These are phyloP conservation scores for Rhodotorula kratochvilovae DNA, from an alignment of 768 basidiomycete genomes.

Conservation along the genomic window DNA sequence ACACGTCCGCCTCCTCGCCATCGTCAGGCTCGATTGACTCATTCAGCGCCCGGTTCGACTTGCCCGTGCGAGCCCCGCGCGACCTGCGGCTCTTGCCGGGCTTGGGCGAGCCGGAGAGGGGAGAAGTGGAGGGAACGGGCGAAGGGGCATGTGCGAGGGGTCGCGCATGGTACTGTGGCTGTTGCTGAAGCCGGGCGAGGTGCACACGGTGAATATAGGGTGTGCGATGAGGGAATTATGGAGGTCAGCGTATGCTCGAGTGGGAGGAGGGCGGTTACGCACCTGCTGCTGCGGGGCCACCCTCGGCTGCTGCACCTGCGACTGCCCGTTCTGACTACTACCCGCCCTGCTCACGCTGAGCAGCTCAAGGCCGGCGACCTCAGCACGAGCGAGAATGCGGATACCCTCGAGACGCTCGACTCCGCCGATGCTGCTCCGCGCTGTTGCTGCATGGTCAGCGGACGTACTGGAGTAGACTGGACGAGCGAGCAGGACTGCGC, in stretches of 20 bases:
- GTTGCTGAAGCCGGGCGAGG: neutral
- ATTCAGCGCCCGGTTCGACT: neutral
- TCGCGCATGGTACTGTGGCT: neutral
- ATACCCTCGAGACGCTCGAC: neutral
- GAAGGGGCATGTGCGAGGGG: neutral
- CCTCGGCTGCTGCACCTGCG: neutral
- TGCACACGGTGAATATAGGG: too few species aligned
- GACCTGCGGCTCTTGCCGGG: neutral
- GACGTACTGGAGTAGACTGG: neutral
- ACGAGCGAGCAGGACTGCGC: neutral
- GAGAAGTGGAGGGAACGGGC: conserved; percentile 2
- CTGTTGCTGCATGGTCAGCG: neutral
- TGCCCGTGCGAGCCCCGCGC: neutral
- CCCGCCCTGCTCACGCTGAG: conserved; percentile 1
- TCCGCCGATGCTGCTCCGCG: neutral
- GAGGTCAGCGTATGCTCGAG: too few species aligned
- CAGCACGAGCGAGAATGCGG: neutral
- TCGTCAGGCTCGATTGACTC: conserved; percentile 4
- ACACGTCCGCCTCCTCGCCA: conserved; percentile 11
- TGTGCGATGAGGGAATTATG: too few species aligned
- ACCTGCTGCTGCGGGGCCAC: neutral
- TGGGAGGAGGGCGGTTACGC: neutral
- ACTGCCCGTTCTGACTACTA: too few species aligned
- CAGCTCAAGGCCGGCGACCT: conserved; percentile 29
- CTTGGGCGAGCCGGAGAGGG: conserved; percentile 10